Conservation (phyloP, 805 yeast species). For the Candida anglica region DNA sequence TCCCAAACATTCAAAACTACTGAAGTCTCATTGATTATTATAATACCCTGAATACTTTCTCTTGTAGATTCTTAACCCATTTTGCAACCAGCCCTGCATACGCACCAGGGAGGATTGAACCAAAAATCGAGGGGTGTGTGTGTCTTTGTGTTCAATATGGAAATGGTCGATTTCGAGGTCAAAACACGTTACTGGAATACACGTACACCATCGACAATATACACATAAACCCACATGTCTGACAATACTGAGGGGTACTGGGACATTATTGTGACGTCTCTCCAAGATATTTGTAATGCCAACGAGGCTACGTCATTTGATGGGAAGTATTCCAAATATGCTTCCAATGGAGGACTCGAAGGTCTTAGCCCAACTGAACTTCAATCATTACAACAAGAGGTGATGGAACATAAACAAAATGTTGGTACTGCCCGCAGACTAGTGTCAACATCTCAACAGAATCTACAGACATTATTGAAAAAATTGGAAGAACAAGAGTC, state of each 20-base stretch:
- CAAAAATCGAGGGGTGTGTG: no score
- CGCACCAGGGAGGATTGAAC: no score
- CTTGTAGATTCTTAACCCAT: no score
- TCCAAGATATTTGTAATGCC: constrained; percentile 64
- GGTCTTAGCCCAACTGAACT: constrained; percentile 37
- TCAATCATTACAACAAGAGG: constrained; percentile 32
- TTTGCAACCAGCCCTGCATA: no score
- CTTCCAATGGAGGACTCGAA: constrained; percentile 8
- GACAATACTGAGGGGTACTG: constrained; percentile 54
- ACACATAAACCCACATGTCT: no score
- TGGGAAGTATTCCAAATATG: constrained; percentile 21
- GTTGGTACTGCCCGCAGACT: constrained; percentile 46
- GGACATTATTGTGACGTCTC: constrained; percentile 62
- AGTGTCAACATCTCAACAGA: constrained; percentile 38
- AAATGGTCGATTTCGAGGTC: no score
- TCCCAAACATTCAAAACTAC: no score
- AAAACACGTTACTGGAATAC: no score
- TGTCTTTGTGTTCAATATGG: no score
- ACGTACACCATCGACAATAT: no score
- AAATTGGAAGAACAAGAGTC: constrained; percentile 11
- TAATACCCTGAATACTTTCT: no score
- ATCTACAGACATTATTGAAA: constrained; percentile 44
- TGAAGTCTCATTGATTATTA: no score
- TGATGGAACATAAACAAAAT: constrained; percentile 53
- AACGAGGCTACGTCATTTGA: constrained; percentile 56